Evolutionary conservation across 768 basidiomycete genomes (phyloP).

Genomic region (Boletus subcaerulescens): DNA sequence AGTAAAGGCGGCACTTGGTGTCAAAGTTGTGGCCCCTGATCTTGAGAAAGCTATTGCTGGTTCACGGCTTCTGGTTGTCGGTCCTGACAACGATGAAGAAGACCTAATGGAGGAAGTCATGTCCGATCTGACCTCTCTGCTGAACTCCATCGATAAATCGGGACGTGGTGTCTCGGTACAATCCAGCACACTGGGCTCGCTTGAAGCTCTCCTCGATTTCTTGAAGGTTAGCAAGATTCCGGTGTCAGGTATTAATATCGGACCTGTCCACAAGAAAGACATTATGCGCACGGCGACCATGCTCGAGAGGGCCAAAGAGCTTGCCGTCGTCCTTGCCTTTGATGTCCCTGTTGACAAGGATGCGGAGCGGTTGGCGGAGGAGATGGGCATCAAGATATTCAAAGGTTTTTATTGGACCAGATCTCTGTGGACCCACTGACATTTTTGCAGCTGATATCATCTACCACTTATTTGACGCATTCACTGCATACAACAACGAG

Average conservation of each 20-base stretch:
- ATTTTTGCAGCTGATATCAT: conserved; percentile 84
- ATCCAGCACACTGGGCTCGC: conserved; percentile 92
- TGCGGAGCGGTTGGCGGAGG: conserved; percentile 86
- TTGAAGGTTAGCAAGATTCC: conserved; percentile 94
- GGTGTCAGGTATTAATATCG: conserved; percentile 96
- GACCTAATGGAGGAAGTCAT: conserved; percentile 93
- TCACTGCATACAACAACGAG: conserved; percentile 90
- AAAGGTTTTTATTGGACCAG: conserved; percentile 59
- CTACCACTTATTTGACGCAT: conserved; percentile 96
- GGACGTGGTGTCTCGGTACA: conserved; percentile 98
- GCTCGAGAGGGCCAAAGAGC: conserved; percentile 94
- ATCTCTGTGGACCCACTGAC: neutral
- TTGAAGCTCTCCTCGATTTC: conserved; percentile 96
- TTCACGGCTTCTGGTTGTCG: conserved; percentile 86
- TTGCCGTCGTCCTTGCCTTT: conserved; percentile 94
- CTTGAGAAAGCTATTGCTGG: conserved; percentile 98
- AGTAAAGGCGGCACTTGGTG: conserved; percentile 94
- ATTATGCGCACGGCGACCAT: conserved; percentile 90
- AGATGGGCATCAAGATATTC: conserved; percentile 92
- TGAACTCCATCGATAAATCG: conserved; percentile 89
- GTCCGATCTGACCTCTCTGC: conserved; percentile 87
- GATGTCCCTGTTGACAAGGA: conserved; percentile 95
- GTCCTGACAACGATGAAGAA: conserved; percentile 96
- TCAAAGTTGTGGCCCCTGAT: conserved; percentile 93
- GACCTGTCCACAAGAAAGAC: conserved; percentile 94